phyloP scores from a whole-genome alignment of 2,329 filamentous ascomycete species.

The Phaeoacremonium minimum region DNA sequence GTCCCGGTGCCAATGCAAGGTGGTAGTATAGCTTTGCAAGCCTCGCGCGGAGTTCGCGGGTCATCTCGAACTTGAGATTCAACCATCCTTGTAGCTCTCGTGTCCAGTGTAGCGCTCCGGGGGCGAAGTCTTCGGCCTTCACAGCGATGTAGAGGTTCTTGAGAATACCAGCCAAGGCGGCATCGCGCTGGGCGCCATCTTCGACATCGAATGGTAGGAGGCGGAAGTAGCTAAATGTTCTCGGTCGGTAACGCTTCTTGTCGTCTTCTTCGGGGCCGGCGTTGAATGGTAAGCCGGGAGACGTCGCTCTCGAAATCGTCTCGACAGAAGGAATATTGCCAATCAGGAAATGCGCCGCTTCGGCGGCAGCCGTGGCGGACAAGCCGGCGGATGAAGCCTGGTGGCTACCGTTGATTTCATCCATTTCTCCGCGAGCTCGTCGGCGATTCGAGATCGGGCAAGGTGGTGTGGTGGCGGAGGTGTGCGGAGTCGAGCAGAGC shows the following conservation, averaged over 20 bases:
- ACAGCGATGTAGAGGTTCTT: slow-evolving; percentile 91
- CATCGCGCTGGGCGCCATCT: slow-evolving; percentile 70
- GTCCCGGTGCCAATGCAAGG: slow-evolving; percentile 81
- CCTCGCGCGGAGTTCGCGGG: slow-evolving; percentile 74
- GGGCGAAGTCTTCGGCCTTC: slow-evolving; percentile 88
- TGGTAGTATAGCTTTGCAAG: slow-evolving; percentile 93
- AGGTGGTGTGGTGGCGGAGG: background rate
- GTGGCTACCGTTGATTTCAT: slow-evolving; percentile 22
- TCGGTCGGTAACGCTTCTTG: slow-evolving; percentile 69
- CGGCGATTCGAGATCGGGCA: background rate
- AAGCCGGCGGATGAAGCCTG: slow-evolving; percentile 23
- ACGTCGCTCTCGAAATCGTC: slow-evolving; percentile 80
- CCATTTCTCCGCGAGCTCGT: slow-evolving; percentile 22
- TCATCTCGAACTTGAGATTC: slow-evolving; percentile 94
- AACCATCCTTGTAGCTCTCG: slow-evolving; percentile 94
- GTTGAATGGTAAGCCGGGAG: slow-evolving; percentile 63
- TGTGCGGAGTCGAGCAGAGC: background rate
- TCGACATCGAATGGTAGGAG: slow-evolving; percentile 89
- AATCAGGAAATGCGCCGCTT: slow-evolving; percentile 30
- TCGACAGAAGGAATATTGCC: slow-evolving; percentile 45
- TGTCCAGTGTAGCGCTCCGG: slow-evolving; percentile 94
- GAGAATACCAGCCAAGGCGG: slow-evolving; percentile 79
- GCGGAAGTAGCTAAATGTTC: slow-evolving; percentile 89
- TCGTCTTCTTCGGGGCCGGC: slow-evolving; percentile 43
- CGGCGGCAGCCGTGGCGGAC: slow-evolving; percentile 27